Evolutionary conservation across 1,139 yeast species (phyloP), one percentile per base, ranked within the genome.

Genomic region (Saccharomyces uvarum): DNA sequence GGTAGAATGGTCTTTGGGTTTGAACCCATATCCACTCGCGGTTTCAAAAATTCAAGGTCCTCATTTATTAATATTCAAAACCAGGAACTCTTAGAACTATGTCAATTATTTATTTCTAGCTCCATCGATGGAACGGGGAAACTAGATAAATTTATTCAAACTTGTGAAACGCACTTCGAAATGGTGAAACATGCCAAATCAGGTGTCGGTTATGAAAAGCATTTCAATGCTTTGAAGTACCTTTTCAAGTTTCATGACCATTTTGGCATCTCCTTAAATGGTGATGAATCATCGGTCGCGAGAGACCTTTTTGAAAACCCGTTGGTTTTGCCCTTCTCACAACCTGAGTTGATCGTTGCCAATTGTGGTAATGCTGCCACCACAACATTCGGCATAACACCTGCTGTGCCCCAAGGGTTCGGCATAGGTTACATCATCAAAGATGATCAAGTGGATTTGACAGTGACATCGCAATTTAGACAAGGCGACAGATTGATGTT

Each of bases 301-400:
- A 53, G 57, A 6, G 51, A 57, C 11, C 53, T 68, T 6, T 68
- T 68, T 47, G 81, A 80, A 60, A 70, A 74, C 32, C 80, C 74
- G 8, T 52, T 65, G 69, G 76, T 73, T 14, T 59, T 62, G n/a
- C 84, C 84, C 4, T 72, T 81, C 53, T 73, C 80, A 47, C 68
- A 68, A 16, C 77, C 76, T 2, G 77, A 74, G 54, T 65, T 79
- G 54, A 72, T 77, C 52, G 80, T 79, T 1, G 72, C 77, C 4
- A 86, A 86, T 66, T 86, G 95, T 72, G 95, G 95, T 19, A 86
- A 85, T 64, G 86, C 89, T 11, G 89, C 93, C 0, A 76, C 86
- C 59, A 79, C 80, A 50, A 73, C 83, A 16, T 86, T 86, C 73
- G 93, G 93, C 6, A 79, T 86, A 29, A 84, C 91, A 0, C 95